Base-by-base conservation (phyloP, 1,284 basidiomycete genomes). In the Vanrija humicola region DNA sequence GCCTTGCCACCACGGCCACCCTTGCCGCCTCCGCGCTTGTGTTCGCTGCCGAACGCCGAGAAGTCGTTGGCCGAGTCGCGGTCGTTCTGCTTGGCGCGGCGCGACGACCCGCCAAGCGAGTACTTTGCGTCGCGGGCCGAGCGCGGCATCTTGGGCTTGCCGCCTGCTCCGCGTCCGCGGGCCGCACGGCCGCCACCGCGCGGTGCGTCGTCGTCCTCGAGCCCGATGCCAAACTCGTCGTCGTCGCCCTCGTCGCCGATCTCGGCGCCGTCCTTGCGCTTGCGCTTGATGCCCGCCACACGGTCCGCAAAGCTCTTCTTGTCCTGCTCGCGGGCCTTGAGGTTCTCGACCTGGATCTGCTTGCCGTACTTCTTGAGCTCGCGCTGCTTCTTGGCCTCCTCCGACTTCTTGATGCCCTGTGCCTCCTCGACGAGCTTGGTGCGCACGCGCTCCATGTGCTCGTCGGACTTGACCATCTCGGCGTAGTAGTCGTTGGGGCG, bases 321-420 rank as follows among this genome's bases (percentile, higher is more conserved):
- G 64, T 79, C 79, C 62, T 76, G 71, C 72, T 90, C 84, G 45
- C 90, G 78, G 79, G 90, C 87, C 71, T 87, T 85, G 65, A 86
- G 79, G 77, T 90, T 90, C 77, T 92, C 89, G 51, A 86, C 78
- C 77, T 94, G 90, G 21, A 98, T 92, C 77, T 97, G 91, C 77
- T 98, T 98, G 47, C 95, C 95, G 70, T 90, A 96, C 82, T 98
- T 98, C 81, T 98, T 98, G 59, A 92, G 87, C 70, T 97, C 90
- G 50, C 95, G 83, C 77, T 97, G 90, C 69, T 86, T 87, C 68
- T 90, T 85, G 69, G 92, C 94, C 54, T 91, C 88, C 72, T 98
- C 94, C 57, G 86, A 84, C 72, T 89, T 90, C 77, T 97, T 94
- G 70, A 98, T 93, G 3, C 83, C 82, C 3, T 92, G 89, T 69